Evolutionary conservation across 192 early-diverging fungal species (phyloP), one percentile per base, ranked within the genome.

Genomic region (Coemansia sp.): DNA sequence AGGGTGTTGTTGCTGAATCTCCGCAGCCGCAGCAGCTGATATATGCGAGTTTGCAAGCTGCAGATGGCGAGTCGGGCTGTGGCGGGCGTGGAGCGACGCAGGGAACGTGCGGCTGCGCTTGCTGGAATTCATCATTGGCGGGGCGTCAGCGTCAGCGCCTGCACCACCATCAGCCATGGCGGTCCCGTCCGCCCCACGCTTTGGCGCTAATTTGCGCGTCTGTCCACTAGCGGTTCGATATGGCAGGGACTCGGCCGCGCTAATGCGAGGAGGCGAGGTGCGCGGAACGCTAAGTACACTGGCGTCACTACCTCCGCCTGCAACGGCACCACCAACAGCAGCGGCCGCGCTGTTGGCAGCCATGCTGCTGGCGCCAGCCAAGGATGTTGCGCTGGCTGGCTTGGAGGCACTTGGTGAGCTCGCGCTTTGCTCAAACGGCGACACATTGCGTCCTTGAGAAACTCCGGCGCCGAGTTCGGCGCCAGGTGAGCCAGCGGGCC

Each of bases 51-150:
- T 29, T 0, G 15, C 26, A 8, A 29, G 51, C 17, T 53, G 58
- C 10, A 33, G 19, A 4, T 36, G 51, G 8, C 37, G 63, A 47
- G 17, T 41, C 4, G 65, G 65, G 19, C 58, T 65, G 13, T 41
- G 40, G 25, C 45, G 53, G 39, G 54, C 69, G 9, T 58, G 66
- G 27, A 53, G 22, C 35, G 53, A 45, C 0, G 73, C 46, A 5
- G 73, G 73, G 47, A 76, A 47, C 2, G 73, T 76, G 54, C 73
- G 66, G 18, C 73, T 69, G 30, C 73, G 73, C 58, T 76, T 76
- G 48, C 54, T 61, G 9, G 36, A 25, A 21, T 50, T 42, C 49
- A 76, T 60, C 62, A 62, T 69, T n/a, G 37, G n/a, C 8, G 73
- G 66, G 2, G 22, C 40, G 5, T 71, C 69, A 13, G 22, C 34